Conservation (phyloP, 192 early-diverging fungal genomes). For the Podila horticola region DNA sequence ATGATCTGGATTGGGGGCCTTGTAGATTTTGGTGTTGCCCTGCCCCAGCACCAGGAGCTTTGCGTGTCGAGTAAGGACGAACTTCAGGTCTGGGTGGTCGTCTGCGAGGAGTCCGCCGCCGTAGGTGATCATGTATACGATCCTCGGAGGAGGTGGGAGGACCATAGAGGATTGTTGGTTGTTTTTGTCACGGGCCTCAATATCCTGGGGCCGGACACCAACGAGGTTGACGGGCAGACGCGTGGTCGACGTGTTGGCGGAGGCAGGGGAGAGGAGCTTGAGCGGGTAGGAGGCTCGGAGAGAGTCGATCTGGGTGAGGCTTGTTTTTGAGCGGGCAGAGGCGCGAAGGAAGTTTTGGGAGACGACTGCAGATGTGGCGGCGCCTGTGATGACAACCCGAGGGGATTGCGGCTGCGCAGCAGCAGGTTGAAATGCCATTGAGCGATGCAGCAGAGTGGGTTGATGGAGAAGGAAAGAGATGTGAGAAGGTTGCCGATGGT, state of each 20-base stretch:
- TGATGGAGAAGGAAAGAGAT: background rate
- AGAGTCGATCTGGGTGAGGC: slow-evolving; percentile 47
- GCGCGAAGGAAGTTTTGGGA: slow-evolving; percentile 47
- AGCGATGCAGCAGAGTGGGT: background rate
- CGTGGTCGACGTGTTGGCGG: slow-evolving; percentile 18
- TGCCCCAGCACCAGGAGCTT: slow-evolving; percentile 80
- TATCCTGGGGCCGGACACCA: background rate
- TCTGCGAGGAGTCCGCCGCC: slow-evolving; percentile 89
- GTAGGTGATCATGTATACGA: slow-evolving; percentile 83
- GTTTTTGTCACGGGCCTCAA: too few species aligned
- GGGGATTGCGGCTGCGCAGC: slow-evolving; percentile 31
- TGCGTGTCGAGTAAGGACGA: slow-evolving; percentile 58
- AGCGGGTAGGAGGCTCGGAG: slow-evolving; percentile 43
- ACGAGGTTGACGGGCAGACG: background rate
- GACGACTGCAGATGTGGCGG: slow-evolving; percentile 34
- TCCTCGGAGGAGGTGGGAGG: slow-evolving; percentile 35
- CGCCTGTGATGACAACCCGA: slow-evolving; percentile 31
- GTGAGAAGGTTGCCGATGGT: background rate
- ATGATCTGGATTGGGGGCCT: slow-evolving; percentile 52
- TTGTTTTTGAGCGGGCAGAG: slow-evolving; percentile 34
- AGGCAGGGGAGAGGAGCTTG: slow-evolving; percentile 40
- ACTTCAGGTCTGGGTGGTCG: slow-evolving; percentile 71
- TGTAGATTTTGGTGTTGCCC: slow-evolving; percentile 88
- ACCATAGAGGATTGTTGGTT: background rate
- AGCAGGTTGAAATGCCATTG: slow-evolving; percentile 39